Evolutionary conservation across 2,329 filamentous ascomycete genomes (phyloP).

Genomic region (Sclerotiophoma versabilis): DNA sequence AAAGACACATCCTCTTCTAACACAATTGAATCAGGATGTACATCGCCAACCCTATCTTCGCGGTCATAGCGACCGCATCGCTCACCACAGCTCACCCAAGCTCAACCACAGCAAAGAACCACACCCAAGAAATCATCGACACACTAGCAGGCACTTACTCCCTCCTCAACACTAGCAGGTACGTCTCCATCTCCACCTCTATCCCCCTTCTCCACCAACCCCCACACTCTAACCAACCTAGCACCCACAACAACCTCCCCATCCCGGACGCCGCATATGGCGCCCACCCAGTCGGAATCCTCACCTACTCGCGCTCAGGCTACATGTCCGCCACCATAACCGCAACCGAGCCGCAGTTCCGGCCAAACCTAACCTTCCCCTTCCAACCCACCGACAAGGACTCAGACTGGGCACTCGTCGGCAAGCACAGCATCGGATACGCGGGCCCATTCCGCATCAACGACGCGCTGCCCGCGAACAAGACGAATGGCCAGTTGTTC

Average conservation of each 20-base stretch:
- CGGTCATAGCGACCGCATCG: constrained; percentile 4
- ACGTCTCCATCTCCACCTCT: not conserved
- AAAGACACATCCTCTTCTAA: too few relatives aligned
- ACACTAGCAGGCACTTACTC: constrained; percentile 19
- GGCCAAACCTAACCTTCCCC: constrained; percentile 34
- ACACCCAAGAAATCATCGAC: constrained; percentile 22
- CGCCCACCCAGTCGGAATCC: constrained; percentile 30
- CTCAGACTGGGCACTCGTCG: constrained; percentile 38
- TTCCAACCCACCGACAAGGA: constrained; percentile 29
- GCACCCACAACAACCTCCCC: constrained; percentile 25
- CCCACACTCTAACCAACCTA: not conserved
- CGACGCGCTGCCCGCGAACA: constrained; percentile 21
- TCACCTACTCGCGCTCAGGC: constrained; percentile 35
- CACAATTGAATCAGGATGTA: not conserved
- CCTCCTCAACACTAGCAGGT: not conserved
- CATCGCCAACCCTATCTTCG: not conserved
- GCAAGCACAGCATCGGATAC: constrained; percentile 39
- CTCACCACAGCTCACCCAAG: constrained; percentile 12
- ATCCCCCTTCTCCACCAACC: not conserved
- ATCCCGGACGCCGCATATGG: constrained; percentile 35
- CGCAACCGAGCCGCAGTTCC: constrained; percentile 31
- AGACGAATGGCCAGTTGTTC: constrained; percentile 32
- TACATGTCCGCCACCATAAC: constrained; percentile 40
- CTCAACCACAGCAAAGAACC: constrained; percentile 1
- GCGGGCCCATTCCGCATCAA: constrained; percentile 33